Base-by-base conservation (phyloP, 1,284 basidiomycete genomes). In the Lentinus polychrous region DNA sequence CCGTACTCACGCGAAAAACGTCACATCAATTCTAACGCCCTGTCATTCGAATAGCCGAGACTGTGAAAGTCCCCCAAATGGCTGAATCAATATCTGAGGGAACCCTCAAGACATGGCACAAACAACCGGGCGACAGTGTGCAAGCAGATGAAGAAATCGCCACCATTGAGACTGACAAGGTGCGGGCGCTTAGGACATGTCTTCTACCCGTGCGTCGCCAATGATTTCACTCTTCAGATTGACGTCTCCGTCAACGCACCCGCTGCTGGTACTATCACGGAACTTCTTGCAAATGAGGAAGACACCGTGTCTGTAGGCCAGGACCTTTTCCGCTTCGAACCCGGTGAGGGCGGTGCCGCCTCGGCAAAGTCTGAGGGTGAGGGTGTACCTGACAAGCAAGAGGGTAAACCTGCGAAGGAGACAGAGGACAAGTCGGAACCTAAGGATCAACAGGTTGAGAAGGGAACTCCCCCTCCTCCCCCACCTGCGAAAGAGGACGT, bases 121-220 rank as follows among this genome's bases (percentile, higher is more conserved):
- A 98, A 74, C 83, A 94, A 71, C 84, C 91, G 45, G 95, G 95
- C 38, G 95, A 99, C 64, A 80, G 74, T 53, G 94, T 99, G 52
- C 81, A 86, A 64, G 86, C 78, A 37, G 93, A 97, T 66, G 95
- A 99, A 72, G 95, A 99, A 73, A 78, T 99, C 49, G 95, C 94
- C 22, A 95, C 92, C 42, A 98, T 99, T 58, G 95, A 99, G 75
- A 99, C 95, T 11, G 95, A 99, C 79, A 98, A 98, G 87, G 94
- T 92, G 55, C 49, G 66, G 56, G 12, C 12, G 41, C 31, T 23
- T 42, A 18, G 5, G 20, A n/a, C 22, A 18, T 7, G 27, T 27
- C 27, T 27, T 27, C 27, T 27, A 27, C 27, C 27, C 27, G 27
- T 27, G 27, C 27, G 10, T 27, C 27, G 27, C 27, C 27, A 27